These are phyloP conservation scores for Amoebophrya sp. DNA, from an alignment of 169 alveolate genomes.

Conservation along the genomic window DNA sequence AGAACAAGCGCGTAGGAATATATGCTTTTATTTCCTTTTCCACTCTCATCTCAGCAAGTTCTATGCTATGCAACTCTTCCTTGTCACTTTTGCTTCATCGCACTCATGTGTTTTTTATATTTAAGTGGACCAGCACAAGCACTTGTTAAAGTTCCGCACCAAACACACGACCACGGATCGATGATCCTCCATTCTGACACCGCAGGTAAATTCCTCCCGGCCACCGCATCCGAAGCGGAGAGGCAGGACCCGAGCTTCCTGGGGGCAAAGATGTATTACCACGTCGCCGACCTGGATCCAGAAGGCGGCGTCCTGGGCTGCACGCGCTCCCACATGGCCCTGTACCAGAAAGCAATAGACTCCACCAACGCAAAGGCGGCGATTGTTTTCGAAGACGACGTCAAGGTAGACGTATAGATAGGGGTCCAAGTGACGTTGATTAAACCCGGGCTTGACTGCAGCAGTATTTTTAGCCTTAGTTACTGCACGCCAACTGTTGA, in stretches of 20 bases:
- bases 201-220: no score
- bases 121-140: not conserved
- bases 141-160: not conserved
- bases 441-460: no score
- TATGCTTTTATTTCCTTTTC: not conserved
- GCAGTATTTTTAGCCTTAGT: no score
- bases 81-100: not conserved
- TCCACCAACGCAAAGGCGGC: not conserved
- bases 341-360: not conserved
- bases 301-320: not conserved
- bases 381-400: not conserved
- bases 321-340: not conserved
- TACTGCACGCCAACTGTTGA: no score
- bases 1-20: not conserved
- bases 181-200: no score
- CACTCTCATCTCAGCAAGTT: not conserved
- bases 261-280: not conserved
- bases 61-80: not conserved
- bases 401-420: no score
- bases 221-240: no score
- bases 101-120: not conserved
- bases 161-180: not conserved
- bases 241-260: not conserved
- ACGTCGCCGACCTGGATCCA: not conserved
- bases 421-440: no score